phyloP scores from a whole-genome alignment of 305 asterid species.

The Petunia hybrid region DNA sequence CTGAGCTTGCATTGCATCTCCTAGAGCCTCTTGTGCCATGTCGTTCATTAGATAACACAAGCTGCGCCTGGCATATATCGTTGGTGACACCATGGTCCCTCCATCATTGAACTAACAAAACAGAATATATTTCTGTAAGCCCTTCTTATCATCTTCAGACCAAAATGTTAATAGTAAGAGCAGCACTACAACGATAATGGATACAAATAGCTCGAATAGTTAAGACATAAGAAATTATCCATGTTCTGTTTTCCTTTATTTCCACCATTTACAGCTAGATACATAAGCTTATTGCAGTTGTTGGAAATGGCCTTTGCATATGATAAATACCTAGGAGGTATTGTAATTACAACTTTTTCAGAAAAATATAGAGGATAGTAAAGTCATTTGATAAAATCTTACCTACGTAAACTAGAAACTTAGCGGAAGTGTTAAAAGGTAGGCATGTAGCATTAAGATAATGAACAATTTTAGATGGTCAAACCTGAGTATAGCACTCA shows the following conservation, averaged over 20 bases:
- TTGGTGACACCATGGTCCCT: constrained; percentile 91
- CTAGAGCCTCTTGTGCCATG: constrained; percentile 76
- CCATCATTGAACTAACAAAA: constrained; percentile 75
- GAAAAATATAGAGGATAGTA: background rate
- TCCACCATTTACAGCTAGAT: background rate
- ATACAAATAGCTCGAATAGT: background rate
- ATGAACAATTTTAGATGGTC: constrained; percentile 14
- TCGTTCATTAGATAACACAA: constrained; percentile 75
- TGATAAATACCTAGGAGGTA: background rate
- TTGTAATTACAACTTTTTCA: background rate
- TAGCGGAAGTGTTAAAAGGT: background rate
- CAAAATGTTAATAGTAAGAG: background rate
- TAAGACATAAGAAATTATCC: background rate
- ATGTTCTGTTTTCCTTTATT: background rate
- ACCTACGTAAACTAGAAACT: background rate
- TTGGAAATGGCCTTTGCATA: background rate
- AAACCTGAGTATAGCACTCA: constrained; percentile 69
- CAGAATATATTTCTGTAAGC: background rate
- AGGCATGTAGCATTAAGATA: background rate
- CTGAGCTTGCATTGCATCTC: constrained; percentile 84
- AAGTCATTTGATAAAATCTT: background rate
- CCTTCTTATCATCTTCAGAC: background rate
- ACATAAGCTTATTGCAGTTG: background rate
- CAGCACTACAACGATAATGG: background rate
- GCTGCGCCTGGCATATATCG: constrained; percentile 79